phyloP scores from a whole-genome alignment of 164 flowering plant genomes.

The Vitis vinifera region DNA sequence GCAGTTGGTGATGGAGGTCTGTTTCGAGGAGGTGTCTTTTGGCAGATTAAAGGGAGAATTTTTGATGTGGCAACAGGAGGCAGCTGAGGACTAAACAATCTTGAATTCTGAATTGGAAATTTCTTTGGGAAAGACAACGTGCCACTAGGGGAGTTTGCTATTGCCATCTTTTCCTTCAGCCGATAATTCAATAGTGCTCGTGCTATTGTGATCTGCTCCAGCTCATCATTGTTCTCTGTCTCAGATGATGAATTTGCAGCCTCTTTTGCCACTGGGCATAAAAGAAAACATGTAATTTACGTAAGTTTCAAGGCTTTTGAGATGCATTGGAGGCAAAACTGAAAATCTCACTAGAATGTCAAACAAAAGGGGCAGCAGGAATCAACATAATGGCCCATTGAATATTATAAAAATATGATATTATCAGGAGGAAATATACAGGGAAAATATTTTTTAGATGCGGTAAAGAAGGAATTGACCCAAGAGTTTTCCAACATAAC shows the following conservation, averaged over 20 bases:
- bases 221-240: constrained; percentile 70
- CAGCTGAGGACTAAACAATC: constrained; percentile 64
- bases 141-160: constrained; percentile 36
- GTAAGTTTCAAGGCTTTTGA: too few relatives aligned
- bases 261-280: constrained; percentile 72
- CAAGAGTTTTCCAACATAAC: too few relatives aligned
- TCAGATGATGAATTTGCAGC: constrained; percentile 64
- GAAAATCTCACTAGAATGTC: too few relatives aligned
- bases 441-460: too few relatives aligned
- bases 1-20: constrained; percentile 23
- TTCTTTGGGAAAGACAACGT: constrained; percentile 54
- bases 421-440: too few relatives aligned
- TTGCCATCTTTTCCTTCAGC: constrained; percentile 62
- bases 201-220: constrained; percentile 88
- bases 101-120: constrained; percentile 46
- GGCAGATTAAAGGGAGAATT: constrained; percentile 82
- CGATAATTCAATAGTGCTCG: constrained; percentile 77
- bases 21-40: constrained; percentile 43
- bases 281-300: neutral
- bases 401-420: too few relatives aligned
- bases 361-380: too few relatives aligned
- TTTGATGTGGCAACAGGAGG: constrained; percentile 65
- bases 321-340: too few relatives aligned
- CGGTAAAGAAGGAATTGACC: too few relatives aligned
- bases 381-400: too few relatives aligned